Base-by-base conservation (phyloP, 164 flowering plant genomes). In the Vitis rotundifolia region DNA sequence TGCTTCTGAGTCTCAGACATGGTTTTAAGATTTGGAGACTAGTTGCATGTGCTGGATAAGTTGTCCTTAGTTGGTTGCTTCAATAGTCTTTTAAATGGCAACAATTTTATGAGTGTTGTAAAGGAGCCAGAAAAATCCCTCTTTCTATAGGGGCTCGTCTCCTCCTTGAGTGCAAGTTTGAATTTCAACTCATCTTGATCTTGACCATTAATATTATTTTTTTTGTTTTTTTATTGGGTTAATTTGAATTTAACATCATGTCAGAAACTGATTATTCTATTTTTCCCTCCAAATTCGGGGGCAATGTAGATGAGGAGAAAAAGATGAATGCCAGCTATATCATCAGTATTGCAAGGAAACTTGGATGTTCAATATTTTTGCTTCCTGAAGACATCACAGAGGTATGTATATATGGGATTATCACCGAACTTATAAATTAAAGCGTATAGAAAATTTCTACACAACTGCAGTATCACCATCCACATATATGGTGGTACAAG, bases 351-450 rank as follows among this genome's bases (percentile, higher is more conserved):
- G 98, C 98, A 37, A 88, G 98, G 70, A 93, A 91, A 79, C 87
- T 91, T 22, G 97, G 97, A 44, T 91, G 95, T 74, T 87, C 98
- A 3, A 89, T 93, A 67, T 93, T 93, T 78, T 75, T 91, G 82
- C 89, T 93, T 59, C 98, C 96, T 54, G 97, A 93, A 77, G 97
- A 93, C 82, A 84, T 93, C 59, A 91, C 77, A 48, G 94, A 93
- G 98, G 98, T 93, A 82, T 47, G 4, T 55, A 11, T 66, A n/a
- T 49, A 16, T 37, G 16, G 16, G 10, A 62, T 55, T 26, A 54
- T 70, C 47, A 29, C 19, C 44, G 7, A 37, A 37, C 44, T 37
- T 37, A 5, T 5, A 37, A 1, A 37, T 5, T 5, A 37, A 37
- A 37, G 5, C 0, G 5, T 37, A 37, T 37, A 37, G 44, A 37